phyloP scores from a whole-genome alignment of 148 eudicot species.

The Pouteria glomerata region DNA sequence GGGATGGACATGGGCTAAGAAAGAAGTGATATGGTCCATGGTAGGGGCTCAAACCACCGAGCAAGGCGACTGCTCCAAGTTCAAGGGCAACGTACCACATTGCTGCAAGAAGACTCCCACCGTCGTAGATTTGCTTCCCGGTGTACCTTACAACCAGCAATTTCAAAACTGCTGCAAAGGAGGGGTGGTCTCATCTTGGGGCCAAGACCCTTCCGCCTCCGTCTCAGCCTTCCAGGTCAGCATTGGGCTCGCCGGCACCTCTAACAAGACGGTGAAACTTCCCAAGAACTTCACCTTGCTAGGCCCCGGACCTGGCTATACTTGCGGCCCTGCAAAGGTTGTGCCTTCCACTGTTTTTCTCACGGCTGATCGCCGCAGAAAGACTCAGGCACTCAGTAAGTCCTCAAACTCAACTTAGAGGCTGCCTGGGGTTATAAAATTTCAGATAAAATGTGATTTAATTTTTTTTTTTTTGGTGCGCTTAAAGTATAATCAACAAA shows the following conservation, averaged over 20 bases:
- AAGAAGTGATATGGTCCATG: constrained; percentile 92
- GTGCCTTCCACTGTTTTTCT: constrained; percentile 69
- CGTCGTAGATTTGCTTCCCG: constrained; percentile 73
- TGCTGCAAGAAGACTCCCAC: constrained; percentile 78
- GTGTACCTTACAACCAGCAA: constrained; percentile 81
- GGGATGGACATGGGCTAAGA: constrained; percentile 93
- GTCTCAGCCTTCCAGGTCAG: constrained; percentile 76
- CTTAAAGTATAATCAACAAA: no score
- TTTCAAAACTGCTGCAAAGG: constrained; percentile 74
- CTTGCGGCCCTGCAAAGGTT: constrained; percentile 94
- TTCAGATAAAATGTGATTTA: no score
- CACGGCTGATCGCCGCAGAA: constrained; percentile 55
- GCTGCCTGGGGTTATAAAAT: no score
- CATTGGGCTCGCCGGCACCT: constrained; percentile 75
- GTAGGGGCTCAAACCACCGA: constrained; percentile 81
- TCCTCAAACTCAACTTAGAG: no score
- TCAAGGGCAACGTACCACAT: constrained; percentile 74
- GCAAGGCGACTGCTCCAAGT: constrained; percentile 93
- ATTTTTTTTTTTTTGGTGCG: no score
- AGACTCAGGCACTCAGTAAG: constrained; percentile 81
- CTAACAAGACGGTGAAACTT: constrained; percentile 67
- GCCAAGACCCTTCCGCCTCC: constrained; percentile 59
- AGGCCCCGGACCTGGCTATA: constrained; percentile 89
- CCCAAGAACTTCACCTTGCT: constrained; percentile 79
- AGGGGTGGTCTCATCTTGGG: constrained; percentile 72